Evolutionary conservation across 257 asterid genomes (phyloP).

Genomic region (Scutellaria baicalensis): DNA sequence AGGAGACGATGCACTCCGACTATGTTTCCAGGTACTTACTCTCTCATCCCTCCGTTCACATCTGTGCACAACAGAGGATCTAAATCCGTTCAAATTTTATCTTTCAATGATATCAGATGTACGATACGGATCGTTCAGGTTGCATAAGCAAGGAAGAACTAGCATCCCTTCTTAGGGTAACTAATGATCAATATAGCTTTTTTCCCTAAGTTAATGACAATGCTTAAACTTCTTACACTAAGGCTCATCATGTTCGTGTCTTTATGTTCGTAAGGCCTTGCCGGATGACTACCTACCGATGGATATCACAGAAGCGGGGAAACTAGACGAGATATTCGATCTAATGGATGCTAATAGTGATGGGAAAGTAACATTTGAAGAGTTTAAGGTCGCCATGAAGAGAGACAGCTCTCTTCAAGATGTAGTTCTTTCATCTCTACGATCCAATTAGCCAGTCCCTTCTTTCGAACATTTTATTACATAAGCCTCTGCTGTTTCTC

Average conservation of each 20-base stretch:
- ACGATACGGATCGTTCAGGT: slow-evolving; percentile 76
- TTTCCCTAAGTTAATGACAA: not conserved
- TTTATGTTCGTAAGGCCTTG: slow-evolving; percentile 43
- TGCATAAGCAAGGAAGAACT: slow-evolving; percentile 86
- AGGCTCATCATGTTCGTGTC: not conserved
- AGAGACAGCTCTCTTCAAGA: slow-evolving; percentile 84
- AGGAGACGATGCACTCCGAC: slow-evolving; percentile 84
- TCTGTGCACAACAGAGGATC: not conserved
- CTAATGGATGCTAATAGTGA: slow-evolving; percentile 81
- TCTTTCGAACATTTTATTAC: not conserved
- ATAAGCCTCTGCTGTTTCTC: not conserved
- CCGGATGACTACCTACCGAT: slow-evolving; percentile 73
- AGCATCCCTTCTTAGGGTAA: slow-evolving; percentile 74
- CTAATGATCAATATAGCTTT: not conserved
- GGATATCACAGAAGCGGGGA: slow-evolving; percentile 74
- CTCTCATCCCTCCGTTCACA: not conserved
- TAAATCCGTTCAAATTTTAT: no score
- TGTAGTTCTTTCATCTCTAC: slow-evolving; percentile 73
- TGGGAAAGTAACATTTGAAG: slow-evolving; percentile 75
- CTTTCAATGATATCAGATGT: slow-evolving; percentile 44
- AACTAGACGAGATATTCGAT: slow-evolving; percentile 77
- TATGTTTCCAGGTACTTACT: slow-evolving; percentile 77
- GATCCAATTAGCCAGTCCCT: slow-evolving; percentile 28
- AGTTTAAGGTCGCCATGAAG: slow-evolving; percentile 81
- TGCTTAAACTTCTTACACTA: not conserved